Conservation (phyloP, 106 monocot species). For the Cymbidium sinense region DNA sequence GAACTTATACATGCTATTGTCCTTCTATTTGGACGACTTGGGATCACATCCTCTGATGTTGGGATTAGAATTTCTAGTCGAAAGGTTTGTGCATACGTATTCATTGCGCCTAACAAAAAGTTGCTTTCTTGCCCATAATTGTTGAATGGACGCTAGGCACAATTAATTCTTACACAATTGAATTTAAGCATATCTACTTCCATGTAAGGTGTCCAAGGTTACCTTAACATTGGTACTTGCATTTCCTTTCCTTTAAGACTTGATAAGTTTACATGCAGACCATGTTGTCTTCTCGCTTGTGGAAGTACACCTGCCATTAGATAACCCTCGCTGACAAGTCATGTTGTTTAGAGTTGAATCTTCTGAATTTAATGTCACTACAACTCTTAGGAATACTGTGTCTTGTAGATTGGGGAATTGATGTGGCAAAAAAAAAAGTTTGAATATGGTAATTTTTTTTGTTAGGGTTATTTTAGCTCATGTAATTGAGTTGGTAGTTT, state of each 20-base stretch:
- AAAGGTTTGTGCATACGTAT: constrained; percentile 43
- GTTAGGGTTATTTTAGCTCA: not conserved
- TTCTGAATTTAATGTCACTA: too few species aligned
- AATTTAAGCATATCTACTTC: not conserved
- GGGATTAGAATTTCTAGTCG: constrained; percentile 92
- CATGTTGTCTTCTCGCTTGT: not conserved
- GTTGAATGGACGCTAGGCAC: not conserved
- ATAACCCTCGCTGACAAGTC: not conserved
- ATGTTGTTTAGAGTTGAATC: too few species aligned
- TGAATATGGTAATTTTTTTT: not conserved
- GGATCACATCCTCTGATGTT: constrained; percentile 77
- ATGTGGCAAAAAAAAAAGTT: not conserved
- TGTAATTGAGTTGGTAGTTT: not conserved
- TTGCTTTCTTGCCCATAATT: not conserved
- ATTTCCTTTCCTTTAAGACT: not conserved
- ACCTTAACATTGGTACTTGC: not conserved
- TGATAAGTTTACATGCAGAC: too few species aligned
- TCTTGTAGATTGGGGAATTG: too few species aligned
- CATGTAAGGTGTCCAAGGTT: not conserved
- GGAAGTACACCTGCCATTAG: not conserved
- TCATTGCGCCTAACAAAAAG: not conserved
- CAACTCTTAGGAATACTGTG: too few species aligned
- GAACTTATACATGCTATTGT: constrained; percentile 96
- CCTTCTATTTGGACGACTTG: constrained; percentile 80
- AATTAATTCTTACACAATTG: not conserved